Base-by-base conservation (phyloP, 2,329 filamentous ascomycete genomes). In the Zarea fungicola region DNA sequence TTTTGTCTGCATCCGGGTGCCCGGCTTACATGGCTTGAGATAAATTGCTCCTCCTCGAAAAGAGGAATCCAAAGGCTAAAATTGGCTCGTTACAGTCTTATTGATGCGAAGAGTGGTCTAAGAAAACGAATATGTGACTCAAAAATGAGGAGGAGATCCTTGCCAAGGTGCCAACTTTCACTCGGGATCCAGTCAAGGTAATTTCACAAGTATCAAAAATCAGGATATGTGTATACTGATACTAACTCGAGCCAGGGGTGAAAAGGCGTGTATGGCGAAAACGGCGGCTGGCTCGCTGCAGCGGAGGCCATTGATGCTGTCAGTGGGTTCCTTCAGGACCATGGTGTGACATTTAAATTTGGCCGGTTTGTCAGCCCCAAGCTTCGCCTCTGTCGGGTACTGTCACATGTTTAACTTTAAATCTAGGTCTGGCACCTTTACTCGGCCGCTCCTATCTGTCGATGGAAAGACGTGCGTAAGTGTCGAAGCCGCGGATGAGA, bases 211-310 rank as follows among this genome's bases (percentile, higher is more conserved):
- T 29, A 14, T 29, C 28, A 29, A n/a, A n/a, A n/a, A n/a, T n/a
- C n/a, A n/a, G n/a, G n/a, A n/a, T n/a, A n/a, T n/a, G n/a, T n/a
- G n/a, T n/a, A n/a, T n/a, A n/a, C n/a, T n/a, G n/a, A n/a, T n/a
- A 55, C n/a, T 25, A 10, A 28, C 19, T 34, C 50, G 19, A 40
- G 13, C 1, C 9, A 66, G 61, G 71, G 70, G 4, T 75, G 72
- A 71, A 73, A 73, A 56, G 72, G 65, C 8, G 59, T 74, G 16
- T 72, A 60, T 43, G 69, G 65, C 48, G 43, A 57, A 4, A 69
- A 74, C 45, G 71, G 71, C 21, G 72, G 72, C 39, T 75, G 72
- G 72, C 60, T 74, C 14, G 71, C 71, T 19, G 71, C 71, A 18
- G 68, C 65, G 6, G 71, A 73, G 55, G 71, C 71, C 16, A 73